phyloP scores from a whole-genome alignment of 1,284 basidiomycete genomes.

The Vanrija pseudolonga region DNA sequence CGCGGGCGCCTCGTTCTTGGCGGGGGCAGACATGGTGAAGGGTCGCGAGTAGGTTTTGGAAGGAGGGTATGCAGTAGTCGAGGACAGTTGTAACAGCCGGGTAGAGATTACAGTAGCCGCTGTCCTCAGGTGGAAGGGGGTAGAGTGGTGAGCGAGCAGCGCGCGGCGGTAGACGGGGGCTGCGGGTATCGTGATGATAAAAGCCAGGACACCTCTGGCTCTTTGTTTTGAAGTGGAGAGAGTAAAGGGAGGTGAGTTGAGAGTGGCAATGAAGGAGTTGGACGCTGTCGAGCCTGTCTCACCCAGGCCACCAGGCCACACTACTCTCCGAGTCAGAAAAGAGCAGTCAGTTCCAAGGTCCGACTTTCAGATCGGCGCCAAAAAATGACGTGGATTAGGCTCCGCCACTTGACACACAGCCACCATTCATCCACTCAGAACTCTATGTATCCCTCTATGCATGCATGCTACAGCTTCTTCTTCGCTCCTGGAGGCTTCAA shows the following conservation, averaged over 20 bases:
- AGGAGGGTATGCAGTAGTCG: background rate
- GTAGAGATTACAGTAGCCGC: background rate
- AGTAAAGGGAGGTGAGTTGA: background rate
- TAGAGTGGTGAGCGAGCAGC: background rate
- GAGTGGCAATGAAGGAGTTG: too few species aligned
- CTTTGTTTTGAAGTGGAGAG: background rate
- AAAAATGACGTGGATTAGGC: background rate
- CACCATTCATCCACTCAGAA: too few species aligned
- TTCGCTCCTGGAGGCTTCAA: slow-evolving; percentile 23
- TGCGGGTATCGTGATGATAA: slow-evolving; percentile 2
- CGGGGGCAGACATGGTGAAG: slow-evolving; percentile 30
- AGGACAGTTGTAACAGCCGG: background rate
- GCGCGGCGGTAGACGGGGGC: slow-evolving; percentile 2
- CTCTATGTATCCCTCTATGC: background rate
- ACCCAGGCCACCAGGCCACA: background rate
- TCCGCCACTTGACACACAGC: too few species aligned
- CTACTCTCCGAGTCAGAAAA: background rate
- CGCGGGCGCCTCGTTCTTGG: slow-evolving; percentile 28
- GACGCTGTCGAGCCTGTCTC: too few species aligned
- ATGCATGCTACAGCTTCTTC: slow-evolving; percentile 4
- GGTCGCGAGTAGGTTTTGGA: background rate
- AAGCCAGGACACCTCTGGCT: background rate
- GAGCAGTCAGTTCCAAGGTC: too few species aligned
- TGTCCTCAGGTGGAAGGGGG: background rate
- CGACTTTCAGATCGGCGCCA: background rate